Evolutionary conservation across 495 filamentous ascomycete genomes (phyloP).

Genomic region (Xylaria acuta): DNA sequence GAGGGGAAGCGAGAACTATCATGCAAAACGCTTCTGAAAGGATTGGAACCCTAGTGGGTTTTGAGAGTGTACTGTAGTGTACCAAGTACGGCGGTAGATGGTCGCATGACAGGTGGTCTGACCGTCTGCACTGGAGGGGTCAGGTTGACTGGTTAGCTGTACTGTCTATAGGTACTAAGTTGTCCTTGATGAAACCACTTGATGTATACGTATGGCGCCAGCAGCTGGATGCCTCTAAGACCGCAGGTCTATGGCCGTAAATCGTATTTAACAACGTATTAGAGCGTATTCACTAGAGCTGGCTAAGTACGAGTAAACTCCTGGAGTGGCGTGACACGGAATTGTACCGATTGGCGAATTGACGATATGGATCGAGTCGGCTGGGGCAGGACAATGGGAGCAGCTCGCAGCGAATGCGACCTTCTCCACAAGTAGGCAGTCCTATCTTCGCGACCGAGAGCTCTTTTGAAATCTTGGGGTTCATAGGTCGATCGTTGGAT

Average conservation of each 20-base stretch:
- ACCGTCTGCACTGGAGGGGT: not conserved
- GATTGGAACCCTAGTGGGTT: not conserved
- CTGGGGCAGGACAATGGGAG: constrained; percentile 12
- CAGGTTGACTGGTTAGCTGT: not conserved
- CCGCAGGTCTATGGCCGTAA: not conserved
- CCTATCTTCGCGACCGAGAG: not conserved
- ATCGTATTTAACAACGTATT: not conserved
- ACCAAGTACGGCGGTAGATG: not conserved
- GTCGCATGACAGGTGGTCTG: constrained; percentile 7
- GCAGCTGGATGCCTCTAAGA: not conserved
- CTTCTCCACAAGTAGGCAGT: not conserved
- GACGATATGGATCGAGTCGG: not conserved
- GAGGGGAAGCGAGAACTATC: not conserved
- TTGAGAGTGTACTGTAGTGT: not conserved
- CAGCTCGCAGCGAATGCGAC: constrained; percentile 14
- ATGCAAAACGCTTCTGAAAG: constrained; percentile 12
- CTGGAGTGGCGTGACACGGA: constrained; percentile 2
- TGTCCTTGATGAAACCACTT: not conserved
- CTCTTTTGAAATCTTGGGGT: not conserved
- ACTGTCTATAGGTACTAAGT: not conserved
- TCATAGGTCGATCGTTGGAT: not conserved
- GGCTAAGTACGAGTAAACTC: not conserved
- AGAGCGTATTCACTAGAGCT: not conserved
- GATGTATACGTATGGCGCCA: not conserved
- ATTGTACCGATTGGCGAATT: constrained; percentile 27